Evolutionary conservation across 2,329 filamentous ascomycete species (phyloP).

Genomic region (Sarocladium oryzae): DNA sequence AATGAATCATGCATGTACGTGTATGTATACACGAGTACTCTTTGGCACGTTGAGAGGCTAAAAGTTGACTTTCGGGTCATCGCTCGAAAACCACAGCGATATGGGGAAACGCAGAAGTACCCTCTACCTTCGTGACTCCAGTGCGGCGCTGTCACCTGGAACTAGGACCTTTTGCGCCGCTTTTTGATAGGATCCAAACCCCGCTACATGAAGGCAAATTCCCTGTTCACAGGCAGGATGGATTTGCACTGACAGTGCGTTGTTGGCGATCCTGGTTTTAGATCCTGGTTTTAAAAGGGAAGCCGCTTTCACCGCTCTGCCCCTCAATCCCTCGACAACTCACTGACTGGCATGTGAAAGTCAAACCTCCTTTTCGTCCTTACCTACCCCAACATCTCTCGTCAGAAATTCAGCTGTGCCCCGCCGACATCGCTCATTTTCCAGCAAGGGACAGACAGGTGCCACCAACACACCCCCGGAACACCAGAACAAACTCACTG

Average conservation of each 20-base stretch:
- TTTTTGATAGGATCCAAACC: too few relatives aligned
- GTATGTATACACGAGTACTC: too few relatives aligned
- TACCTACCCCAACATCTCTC: neutral
- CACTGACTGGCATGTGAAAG: neutral
- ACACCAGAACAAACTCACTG: neutral
- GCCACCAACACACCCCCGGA: neutral
- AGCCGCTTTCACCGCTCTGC: neutral
- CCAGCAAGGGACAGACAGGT: too few relatives aligned
- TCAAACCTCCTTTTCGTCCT: too few relatives aligned
- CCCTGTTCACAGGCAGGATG: too few relatives aligned
- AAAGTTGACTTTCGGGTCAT: neutral
- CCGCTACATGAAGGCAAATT: too few relatives aligned
- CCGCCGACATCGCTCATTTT: neutral
- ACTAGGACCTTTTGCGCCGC: too few relatives aligned
- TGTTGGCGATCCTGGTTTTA: too few relatives aligned
- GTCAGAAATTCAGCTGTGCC: neutral
- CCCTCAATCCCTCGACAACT: neutral
- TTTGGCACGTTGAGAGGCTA: neutral
- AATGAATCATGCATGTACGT: too few relatives aligned
- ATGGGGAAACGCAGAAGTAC: neutral
- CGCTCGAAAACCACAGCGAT: neutral
- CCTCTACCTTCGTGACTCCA: too few relatives aligned
- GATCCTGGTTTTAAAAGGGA: neutral
- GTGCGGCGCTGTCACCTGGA: too few relatives aligned
- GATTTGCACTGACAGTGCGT: too few relatives aligned